Conservation (phyloP, 2,329 filamentous ascomycete genomes). For the Botryotinia globosa region DNA sequence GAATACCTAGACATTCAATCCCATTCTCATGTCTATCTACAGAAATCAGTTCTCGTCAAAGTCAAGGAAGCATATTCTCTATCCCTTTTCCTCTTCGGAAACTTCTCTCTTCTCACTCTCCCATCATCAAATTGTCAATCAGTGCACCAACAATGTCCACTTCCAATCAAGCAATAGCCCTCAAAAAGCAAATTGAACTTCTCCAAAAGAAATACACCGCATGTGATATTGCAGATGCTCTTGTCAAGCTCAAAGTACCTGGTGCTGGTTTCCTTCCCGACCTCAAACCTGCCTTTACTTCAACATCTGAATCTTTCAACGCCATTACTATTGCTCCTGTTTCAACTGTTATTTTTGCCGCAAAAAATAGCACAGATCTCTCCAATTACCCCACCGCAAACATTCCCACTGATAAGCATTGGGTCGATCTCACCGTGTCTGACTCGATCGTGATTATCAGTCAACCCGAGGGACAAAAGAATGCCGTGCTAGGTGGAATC, state of each 20-base stretch:
- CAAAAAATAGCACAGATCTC: slow-evolving; percentile 50
- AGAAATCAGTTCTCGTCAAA: background rate
- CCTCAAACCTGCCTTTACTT: slow-evolving; percentile 38
- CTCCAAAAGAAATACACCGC: slow-evolving; percentile 42
- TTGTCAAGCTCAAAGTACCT: slow-evolving; percentile 65
- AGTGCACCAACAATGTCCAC: slow-evolving; percentile 11
- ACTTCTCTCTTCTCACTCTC: background rate
- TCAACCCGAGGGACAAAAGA: slow-evolving; percentile 62
- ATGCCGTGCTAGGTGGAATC: slow-evolving; percentile 73
- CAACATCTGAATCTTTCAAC: slow-evolving; percentile 26
- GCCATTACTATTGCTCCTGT: slow-evolving; percentile 45
- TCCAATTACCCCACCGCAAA: slow-evolving; percentile 40
- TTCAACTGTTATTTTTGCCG: slow-evolving; percentile 62
- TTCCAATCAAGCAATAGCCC: background rate
- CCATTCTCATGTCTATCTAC: background rate
- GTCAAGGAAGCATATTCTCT: background rate
- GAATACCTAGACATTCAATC: background rate
- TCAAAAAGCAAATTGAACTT: slow-evolving; percentile 23
- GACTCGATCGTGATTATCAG: slow-evolving; percentile 64
- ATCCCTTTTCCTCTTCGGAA: background rate
- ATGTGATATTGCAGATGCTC: slow-evolving; percentile 67
- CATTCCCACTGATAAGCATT: slow-evolving; percentile 60
- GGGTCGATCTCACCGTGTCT: slow-evolving; percentile 61
- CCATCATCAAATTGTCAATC: background rate
- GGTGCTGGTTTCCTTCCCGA: slow-evolving; percentile 67